Evolutionary conservation across 2,329 filamentous ascomycete genomes (phyloP).

Genomic region (Aaosphaeria pasadenensis): DNA sequence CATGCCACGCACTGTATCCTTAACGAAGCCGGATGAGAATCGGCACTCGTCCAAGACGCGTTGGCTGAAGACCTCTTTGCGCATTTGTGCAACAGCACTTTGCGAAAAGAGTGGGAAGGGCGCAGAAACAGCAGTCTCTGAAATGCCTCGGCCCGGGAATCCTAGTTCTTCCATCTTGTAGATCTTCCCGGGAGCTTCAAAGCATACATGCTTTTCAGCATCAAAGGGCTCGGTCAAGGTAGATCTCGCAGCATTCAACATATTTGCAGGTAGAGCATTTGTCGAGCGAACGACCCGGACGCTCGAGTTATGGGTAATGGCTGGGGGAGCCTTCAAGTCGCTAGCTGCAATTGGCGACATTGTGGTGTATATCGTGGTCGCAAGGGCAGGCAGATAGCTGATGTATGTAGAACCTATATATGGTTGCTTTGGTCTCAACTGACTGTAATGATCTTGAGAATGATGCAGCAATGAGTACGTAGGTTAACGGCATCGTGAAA

Average conservation of each 20-base stretch:
- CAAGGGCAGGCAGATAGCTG: not conserved
- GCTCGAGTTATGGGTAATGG: not conserved
- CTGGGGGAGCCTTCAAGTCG: not conserved
- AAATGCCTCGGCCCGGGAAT: not conserved
- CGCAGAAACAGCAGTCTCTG: constrained; percentile 7
- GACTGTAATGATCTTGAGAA: no score
- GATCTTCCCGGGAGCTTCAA: constrained; percentile 1
- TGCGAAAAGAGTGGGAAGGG: constrained; percentile 11
- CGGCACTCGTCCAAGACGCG: constrained; percentile 6
- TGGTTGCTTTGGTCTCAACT: no score
- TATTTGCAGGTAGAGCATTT: not conserved
- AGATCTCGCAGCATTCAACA: no score
- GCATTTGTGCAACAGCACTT: constrained; percentile 7
- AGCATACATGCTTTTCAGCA: constrained; percentile 5
- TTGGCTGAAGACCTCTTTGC: constrained; percentile 8
- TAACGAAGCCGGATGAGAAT: not conserved
- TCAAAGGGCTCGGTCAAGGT: not conserved
- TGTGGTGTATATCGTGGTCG: not conserved
- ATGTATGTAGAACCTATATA: not conserved
- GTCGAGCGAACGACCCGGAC: not conserved
- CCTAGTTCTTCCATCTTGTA: constrained; percentile 6
- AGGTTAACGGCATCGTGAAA: no score
- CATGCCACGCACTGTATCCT: not conserved
- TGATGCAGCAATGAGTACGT: no score
- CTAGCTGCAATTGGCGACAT: not conserved